Base-by-base conservation (phyloP, 2,329 filamentous ascomycete species). In the Metarhizium anisopliae region DNA sequence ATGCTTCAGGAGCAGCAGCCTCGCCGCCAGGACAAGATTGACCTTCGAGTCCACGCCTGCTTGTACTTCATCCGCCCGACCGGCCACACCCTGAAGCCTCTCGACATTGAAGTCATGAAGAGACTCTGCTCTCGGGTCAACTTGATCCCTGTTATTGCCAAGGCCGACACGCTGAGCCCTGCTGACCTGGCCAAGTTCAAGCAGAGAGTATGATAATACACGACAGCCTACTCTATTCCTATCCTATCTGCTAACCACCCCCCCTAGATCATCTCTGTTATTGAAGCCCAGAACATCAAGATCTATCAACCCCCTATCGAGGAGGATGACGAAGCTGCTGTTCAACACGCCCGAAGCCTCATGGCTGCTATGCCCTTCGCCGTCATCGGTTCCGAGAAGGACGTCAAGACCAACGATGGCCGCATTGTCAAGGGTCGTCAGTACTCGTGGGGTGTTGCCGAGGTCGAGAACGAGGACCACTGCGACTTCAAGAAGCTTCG, bases 401-500 rank as follows among this genome's bases (percentile, higher is more conserved):
- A 99, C 67, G 94, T 99, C 66, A 95, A 95, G 84, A 96, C 92
- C 55, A 82, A 85, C 66, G 94, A 99, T 68, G 91, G 90, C 67
- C 93, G 93, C 72, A 95, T 96, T 62, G 92, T 97, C 73, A 99
- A 99, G 84, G 94, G 94, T 63, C 91, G 94, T 61, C 95, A 99
- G 76, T 99, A 99, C 78, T 90, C 91, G 55, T 99, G 94, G 94
- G 94, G 94, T 81, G 94, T 99, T 67, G 94, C 94, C 59, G 94
- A 99, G 76, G 94, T 99, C 53, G 94, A 99, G 83, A 99, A 99
- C 71, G 94, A 99, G 78, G 94, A 99, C 72, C 94, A 99, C 82
- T 99, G 94, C 77, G 94, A 99, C 77, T 99, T 99, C 83, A 99
- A 99, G 88, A 99, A 99, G 82, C 88, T 99, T 61, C 92, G 94